Conservation (phyloP, 2,329 filamentous ascomycete genomes). For the Lachnellula subtilissima region DNA sequence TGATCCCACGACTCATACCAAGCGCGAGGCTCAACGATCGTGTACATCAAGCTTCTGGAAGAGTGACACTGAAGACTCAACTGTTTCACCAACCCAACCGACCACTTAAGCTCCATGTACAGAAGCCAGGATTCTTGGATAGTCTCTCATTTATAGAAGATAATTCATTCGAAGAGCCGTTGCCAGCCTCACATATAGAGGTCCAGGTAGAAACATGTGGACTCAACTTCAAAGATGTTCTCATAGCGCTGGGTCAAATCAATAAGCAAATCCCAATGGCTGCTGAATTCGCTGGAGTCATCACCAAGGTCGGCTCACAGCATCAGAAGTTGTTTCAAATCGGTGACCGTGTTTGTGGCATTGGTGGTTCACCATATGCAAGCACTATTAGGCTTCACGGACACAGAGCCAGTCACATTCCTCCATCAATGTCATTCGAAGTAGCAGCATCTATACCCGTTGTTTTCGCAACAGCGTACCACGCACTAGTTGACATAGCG, state of each 20-base stretch:
- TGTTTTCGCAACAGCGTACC: constrained; percentile 38
- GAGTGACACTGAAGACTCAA: not conserved
- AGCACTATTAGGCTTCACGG: not conserved
- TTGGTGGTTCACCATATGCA: not conserved
- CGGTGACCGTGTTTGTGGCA: constrained; percentile 26
- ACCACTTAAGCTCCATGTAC: constrained; percentile 5
- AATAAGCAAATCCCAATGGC: constrained; percentile 25
- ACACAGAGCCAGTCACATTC: constrained; percentile 20
- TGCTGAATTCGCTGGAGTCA: constrained; percentile 28
- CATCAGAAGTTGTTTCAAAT: constrained; percentile 19
- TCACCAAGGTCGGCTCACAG: constrained; percentile 22
- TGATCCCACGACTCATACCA: constrained; percentile 15
- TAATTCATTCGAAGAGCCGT: not conserved
- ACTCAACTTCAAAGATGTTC: constrained; percentile 24
- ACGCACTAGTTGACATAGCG: constrained; percentile 39
- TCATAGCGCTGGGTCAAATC: constrained; percentile 30
- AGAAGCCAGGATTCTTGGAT: constrained; percentile 11
- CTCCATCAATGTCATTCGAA: constrained; percentile 17
- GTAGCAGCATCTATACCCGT: constrained; percentile 36
- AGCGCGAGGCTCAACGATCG: constrained; percentile 14
- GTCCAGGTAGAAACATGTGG: constrained; percentile 18
- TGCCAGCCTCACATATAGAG: constrained; percentile 6
- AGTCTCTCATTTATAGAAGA: constrained; percentile 12
- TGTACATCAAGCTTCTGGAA: constrained; percentile 14
- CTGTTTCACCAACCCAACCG: constrained; percentile 1